These are phyloP conservation scores for Penicillium sp. DNA, from an alignment of 2,329 filamentous ascomycete species.

Conservation along the genomic window DNA sequence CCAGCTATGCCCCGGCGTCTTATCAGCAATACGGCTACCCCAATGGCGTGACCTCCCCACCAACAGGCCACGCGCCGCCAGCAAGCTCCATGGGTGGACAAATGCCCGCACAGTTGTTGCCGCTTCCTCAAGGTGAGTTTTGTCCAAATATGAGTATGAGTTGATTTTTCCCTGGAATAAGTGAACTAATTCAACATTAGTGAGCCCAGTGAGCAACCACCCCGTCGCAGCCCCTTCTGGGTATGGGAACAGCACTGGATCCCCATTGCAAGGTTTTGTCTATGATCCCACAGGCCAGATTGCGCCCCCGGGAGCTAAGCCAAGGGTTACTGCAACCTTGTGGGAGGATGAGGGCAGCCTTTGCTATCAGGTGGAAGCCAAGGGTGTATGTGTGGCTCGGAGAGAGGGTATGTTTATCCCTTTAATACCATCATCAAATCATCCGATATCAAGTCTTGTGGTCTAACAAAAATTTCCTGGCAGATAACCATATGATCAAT, in stretches of 20 bases:
- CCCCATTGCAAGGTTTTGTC: slow-evolving; percentile 54
- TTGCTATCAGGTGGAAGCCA: slow-evolving; percentile 96
- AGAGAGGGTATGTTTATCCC: slow-evolving; percentile 72
- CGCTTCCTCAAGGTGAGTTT: slow-evolving; percentile 59
- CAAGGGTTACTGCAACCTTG: slow-evolving; percentile 90
- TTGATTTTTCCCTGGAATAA: not conserved
- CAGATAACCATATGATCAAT: slow-evolving; percentile 99
- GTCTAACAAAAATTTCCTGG: slow-evolving; percentile 1
- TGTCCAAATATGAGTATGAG: not conserved
- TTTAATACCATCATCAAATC: not conserved
- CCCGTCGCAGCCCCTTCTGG: slow-evolving; percentile 43
- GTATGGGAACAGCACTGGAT: slow-evolving; percentile 48
- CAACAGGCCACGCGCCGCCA: slow-evolving; percentile 69
- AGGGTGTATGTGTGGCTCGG: slow-evolving; percentile 92
- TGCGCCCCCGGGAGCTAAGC: slow-evolving; percentile 93
- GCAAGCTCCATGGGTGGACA: slow-evolving; percentile 71
- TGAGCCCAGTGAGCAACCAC: slow-evolving; percentile 45
- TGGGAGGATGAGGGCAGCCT: slow-evolving; percentile 99
- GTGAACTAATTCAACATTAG: not conserved
- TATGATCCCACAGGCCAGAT: slow-evolving; percentile 93
- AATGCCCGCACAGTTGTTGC: slow-evolving; percentile 73
- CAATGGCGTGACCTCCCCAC: slow-evolving; percentile 81
- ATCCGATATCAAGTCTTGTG: not conserved
- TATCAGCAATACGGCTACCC: slow-evolving; percentile 76
- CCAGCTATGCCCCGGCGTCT: slow-evolving; percentile 69